These are phyloP conservation scores for Coniella lustricola DNA, from an alignment of 2,329 filamentous ascomycete species.

Conservation along the genomic window DNA sequence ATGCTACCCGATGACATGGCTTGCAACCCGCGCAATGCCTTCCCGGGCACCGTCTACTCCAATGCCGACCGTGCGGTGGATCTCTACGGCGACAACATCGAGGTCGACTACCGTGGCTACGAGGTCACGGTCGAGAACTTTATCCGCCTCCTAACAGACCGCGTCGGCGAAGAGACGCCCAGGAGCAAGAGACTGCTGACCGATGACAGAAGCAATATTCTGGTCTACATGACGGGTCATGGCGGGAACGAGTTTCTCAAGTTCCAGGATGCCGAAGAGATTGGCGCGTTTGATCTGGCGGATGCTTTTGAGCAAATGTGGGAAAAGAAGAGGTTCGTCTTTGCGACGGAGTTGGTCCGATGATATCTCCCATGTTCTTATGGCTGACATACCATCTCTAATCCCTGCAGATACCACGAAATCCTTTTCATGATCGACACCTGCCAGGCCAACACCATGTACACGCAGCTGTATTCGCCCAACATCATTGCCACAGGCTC, in stretches of 20 bases:
- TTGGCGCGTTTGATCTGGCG: slow-evolving; percentile 89
- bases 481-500: slow-evolving; percentile 98
- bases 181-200: slow-evolving; percentile 89
- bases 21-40: slow-evolving; percentile 96
- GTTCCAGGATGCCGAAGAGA: slow-evolving; percentile 97
- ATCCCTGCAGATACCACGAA: slow-evolving; percentile 68
- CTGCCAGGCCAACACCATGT: slow-evolving; percentile 99
- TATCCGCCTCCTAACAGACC: slow-evolving; percentile 88
- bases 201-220: slow-evolving; percentile 90
- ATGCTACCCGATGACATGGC: slow-evolving; percentile 99
- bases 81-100: slow-evolving; percentile 96
- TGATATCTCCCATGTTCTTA: slow-evolving; percentile 1
- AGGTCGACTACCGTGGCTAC: slow-evolving; percentile 96
- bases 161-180: slow-evolving; percentile 89
- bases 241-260: slow-evolving; percentile 97
- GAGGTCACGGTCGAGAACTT: slow-evolving; percentile 99
- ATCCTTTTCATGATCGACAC: slow-evolving; percentile 99
- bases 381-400: background rate
- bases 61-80: slow-evolving; percentile 94
- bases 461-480: slow-evolving; percentile 93
- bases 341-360: background rate
- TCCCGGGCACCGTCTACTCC: slow-evolving; percentile 96
- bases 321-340: slow-evolving; percentile 84
- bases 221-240: slow-evolving; percentile 99
- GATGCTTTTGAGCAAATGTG: slow-evolving; percentile 99